Base-by-base conservation (phyloP, 139 green algal species). In the Limnomonas spitsbergensis region DNA sequence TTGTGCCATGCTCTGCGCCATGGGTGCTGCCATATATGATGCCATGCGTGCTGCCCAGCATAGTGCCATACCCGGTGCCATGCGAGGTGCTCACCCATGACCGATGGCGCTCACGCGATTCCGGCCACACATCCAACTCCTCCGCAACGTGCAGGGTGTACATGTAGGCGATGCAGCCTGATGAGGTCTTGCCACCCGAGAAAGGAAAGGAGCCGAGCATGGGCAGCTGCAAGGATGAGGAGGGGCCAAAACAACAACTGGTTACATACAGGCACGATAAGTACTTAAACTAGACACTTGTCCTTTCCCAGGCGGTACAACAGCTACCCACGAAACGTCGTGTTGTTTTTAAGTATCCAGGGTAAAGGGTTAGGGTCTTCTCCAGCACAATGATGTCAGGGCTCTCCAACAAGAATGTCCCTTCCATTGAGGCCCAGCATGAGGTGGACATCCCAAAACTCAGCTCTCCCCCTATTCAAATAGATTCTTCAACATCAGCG, bases 81-180 rank as follows among this genome's bases (percentile, higher is more conserved):
- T 61, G 47, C 47, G 47, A 61, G 47, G 14, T 14, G 27, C 90
- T 86, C 69, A 97, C 92, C 94, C 94, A 98, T 36, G 84, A 53
- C 53, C 94, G 88, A 52, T 85, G 78, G 0, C 94, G 79, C 69
- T 93, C 78, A 0, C 56, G 40, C 20, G 53, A 69, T 78, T 98
- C 94, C 2, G 94, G 94, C 94, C 94, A 98, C 4, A 73, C 72
- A 0, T 88, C 76, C 54, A 98, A 83, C 88, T 94, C 90, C 85
- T 98, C 92, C 1, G 53, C 78, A 0, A 98, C 94, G 3, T 88
- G 78, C 89, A 98, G 85, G 0, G 90, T 86, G 82, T 94, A 71
- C 35, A 80, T 66, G 52, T 80, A 47, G 2, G 80, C 75, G 2
- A 76, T 78, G 67, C 80, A 80, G 75, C 76, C 42, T 82, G 40